Evolutionary conservation across 2,329 filamentous ascomycete genomes (phyloP).

Genomic region (Golovinomyces cichoracearum): DNA sequence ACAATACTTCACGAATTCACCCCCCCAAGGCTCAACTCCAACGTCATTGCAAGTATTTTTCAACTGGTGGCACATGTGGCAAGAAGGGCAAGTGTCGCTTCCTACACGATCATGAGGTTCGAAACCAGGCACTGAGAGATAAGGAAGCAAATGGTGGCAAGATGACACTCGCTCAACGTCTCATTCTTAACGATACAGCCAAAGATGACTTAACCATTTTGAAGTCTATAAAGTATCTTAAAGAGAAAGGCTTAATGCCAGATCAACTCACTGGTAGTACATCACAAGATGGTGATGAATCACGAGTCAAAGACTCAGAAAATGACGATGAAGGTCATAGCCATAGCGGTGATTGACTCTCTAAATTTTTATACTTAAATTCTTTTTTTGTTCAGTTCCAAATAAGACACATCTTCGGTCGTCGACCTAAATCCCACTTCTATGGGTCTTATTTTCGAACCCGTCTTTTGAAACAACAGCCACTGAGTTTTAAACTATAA

Average conservation of each 20-base stretch:
- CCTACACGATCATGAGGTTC: conserved; percentile 37
- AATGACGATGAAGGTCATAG: conserved; percentile 10
- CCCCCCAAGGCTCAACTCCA: conserved; percentile 32
- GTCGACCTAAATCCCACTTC: not conserved
- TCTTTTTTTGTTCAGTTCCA: not conserved
- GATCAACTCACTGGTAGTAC: conserved; percentile 12
- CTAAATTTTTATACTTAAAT: not conserved
- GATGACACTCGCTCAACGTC: conserved; percentile 37
- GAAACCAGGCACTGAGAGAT: conserved; percentile 36
- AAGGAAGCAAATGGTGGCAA: conserved; percentile 38
- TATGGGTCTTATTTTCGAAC: no score
- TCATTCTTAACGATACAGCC: conserved; percentile 41
- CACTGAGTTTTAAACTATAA: not conserved
- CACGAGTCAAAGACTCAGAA: conserved; percentile 3
- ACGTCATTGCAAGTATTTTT: conserved; percentile 45
- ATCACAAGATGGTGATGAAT: conserved; percentile 5
- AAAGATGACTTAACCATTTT: conserved; percentile 40
- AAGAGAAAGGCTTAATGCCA: conserved; percentile 20
- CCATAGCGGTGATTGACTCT: conserved; percentile 10
- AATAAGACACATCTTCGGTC: no score
- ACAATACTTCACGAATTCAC: conserved; percentile 13
- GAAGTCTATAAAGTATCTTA: conserved; percentile 38
- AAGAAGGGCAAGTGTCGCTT: conserved; percentile 56
- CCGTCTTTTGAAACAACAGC: no score
- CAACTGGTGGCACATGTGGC: conserved; percentile 39